Base-by-base conservation (phyloP, 176 grass and related monocot genomes). In the Alloteropsis semialata region DNA sequence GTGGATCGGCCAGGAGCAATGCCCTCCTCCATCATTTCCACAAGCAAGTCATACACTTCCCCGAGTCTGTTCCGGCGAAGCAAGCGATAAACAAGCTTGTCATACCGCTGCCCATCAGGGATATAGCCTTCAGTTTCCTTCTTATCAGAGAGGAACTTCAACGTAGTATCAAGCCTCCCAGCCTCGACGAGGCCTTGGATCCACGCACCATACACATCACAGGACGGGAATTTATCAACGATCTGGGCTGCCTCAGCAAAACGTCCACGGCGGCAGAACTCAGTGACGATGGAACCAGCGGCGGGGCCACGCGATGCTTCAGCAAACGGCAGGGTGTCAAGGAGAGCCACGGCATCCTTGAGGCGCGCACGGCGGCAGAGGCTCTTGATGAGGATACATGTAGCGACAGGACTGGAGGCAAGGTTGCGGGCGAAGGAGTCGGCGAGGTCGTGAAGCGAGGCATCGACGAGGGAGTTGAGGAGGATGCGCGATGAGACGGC, bases 11-110 rank as follows among this genome's bases (percentile, higher is more conserved):
- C 88, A 29, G 93, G 93, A 38, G 91, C 79, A 60, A 98, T 93
- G 41, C 93, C 96, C 81, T 95, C 90, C 80, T 98, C 93, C 82
- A 98, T 95, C 93, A 98, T 93, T 90, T 95, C 90, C 27, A 94
- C 91, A 62, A 98, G 85, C 79, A 95, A 72, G 56, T 93, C 89
- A 73, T 95, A 98, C 22, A 93, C 91, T 29, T 86, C 90, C 43
- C 82, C 87, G 3, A 98, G 85, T 34, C 79, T 84, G 72, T 92
- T 95, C 54, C 71, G 44, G 78, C 45, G 36, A 81, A 98, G 80
- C 66, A 98, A 86, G 16, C 67, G 67, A 85, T 82, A 67, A 14
- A 92, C n/a, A 36, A 98, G 93, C 68, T 66, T 65, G 67, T 86
- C 80, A 68, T 95, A 98, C 2, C 69, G 80, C 61, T 12, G 50